These are phyloP conservation scores for Calvatia gigantea DNA, from an alignment of 768 basidiomycete genomes.

Conservation along the genomic window DNA sequence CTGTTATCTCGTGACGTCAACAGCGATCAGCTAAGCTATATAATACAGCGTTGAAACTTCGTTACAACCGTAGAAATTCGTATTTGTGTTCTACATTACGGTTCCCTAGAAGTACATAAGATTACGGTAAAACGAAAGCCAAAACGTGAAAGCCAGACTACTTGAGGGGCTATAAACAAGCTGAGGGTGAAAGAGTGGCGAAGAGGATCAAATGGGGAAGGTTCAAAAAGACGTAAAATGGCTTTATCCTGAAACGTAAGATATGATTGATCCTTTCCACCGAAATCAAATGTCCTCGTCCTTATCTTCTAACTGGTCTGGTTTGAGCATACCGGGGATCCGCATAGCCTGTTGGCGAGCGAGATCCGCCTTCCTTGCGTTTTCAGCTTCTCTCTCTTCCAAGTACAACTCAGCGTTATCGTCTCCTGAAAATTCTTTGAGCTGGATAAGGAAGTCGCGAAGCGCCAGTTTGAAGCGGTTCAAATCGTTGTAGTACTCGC, in stretches of 20 bases:
- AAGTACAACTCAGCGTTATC: slow-evolving; percentile 90
- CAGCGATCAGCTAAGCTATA: neutral
- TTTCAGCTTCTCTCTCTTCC: slow-evolving; percentile 92
- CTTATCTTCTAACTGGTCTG: slow-evolving; percentile 90
- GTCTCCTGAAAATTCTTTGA: slow-evolving; percentile 91
- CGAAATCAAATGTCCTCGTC: slow-evolving; percentile 74
- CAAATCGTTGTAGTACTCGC: slow-evolving; percentile 74
- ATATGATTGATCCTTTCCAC: slow-evolving; percentile 9
- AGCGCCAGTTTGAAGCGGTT: slow-evolving; percentile 91
- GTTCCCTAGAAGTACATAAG: slow-evolving; percentile 13
- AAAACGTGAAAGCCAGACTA: slow-evolving; percentile 9
- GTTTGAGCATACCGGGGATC: slow-evolving; percentile 98
- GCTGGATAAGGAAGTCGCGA: slow-evolving; percentile 95
- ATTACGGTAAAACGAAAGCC: slow-evolving; percentile 9
- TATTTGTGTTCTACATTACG: slow-evolving; percentile 13
- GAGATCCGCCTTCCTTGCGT: slow-evolving; percentile 69
- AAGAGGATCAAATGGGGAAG: slow-evolving; percentile 24
- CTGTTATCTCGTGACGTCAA: slow-evolving; percentile 8
- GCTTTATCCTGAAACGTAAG: slow-evolving; percentile 13
- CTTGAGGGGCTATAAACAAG: slow-evolving; percentile 12
- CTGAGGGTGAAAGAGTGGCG: slow-evolving; percentile 17
- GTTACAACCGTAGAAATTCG: neutral
- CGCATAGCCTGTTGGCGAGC: slow-evolving; percentile 88
- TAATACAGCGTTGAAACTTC: neutral
- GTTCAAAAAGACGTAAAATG: slow-evolving; percentile 16